phyloP scores from a whole-genome alignment of 768 basidiomycete species.

The Amanita phalloides region DNA sequence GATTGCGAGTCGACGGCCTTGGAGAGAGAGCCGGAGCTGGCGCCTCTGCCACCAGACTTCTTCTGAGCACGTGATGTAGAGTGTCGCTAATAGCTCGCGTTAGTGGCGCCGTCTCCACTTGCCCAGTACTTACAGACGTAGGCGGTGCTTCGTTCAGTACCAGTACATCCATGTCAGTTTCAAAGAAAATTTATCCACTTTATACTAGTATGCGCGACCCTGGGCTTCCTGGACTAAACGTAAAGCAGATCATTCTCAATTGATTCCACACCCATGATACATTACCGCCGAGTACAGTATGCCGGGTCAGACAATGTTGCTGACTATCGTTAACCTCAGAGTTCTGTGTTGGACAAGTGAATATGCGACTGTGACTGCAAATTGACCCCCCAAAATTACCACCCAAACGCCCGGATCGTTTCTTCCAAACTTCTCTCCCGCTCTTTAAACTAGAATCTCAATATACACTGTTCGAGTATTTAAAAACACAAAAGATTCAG shows the following conservation, averaged over 20 bases:
- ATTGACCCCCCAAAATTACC: too few species aligned
- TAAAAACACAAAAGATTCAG: not conserved
- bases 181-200: not conserved
- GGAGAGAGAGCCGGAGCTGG: not conserved
- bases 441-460: too few species aligned
- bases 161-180: not conserved
- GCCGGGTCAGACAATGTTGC: too few species aligned
- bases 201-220: not conserved
- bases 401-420: too few species aligned
- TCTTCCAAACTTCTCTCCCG: too few species aligned
- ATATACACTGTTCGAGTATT: not conserved
- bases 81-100: not conserved
- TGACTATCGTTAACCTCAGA: too few species aligned
- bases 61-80: not conserved
- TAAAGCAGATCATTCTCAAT: too few species aligned
- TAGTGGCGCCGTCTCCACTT: not conserved
- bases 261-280: too few species aligned
- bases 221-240: not conserved
- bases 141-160: not conserved
- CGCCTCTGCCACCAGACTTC: not conserved
- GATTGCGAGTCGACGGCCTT: not conserved
- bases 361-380: too few species aligned
- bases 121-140: not conserved
- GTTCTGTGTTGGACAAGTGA: too few species aligned
- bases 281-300: too few species aligned